These are phyloP conservation scores for Mycena chlorophos DNA, from an alignment of 768 basidiomycete species.

Conservation along the genomic window DNA sequence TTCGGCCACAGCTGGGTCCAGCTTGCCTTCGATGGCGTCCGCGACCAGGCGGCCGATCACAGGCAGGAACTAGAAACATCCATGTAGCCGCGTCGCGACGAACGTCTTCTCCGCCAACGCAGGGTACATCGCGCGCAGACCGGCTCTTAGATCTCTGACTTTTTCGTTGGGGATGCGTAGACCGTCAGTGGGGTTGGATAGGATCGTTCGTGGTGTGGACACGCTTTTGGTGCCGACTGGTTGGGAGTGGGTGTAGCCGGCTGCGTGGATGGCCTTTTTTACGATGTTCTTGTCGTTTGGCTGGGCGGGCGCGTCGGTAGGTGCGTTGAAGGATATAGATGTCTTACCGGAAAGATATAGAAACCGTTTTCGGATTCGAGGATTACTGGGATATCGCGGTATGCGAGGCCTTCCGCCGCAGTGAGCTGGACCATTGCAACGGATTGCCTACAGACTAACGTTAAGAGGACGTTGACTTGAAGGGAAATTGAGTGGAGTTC, in stretches of 20 bases:
- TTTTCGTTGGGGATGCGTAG: conserved; percentile 64
- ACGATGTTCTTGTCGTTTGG: conserved; percentile 68
- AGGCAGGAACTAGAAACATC: conserved; percentile 71
- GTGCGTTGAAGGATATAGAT: background rate
- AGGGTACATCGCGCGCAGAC: conserved; percentile 67
- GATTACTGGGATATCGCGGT: conserved; percentile 65
- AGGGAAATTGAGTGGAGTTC: background rate
- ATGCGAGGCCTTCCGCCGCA: conserved; percentile 61
- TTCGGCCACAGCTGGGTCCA: conserved; percentile 48
- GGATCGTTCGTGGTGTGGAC: conserved; percentile 77
- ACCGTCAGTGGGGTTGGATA: conserved; percentile 58
- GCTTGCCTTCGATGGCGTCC: conserved; percentile 64
- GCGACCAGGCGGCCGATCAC: conserved; percentile 77
- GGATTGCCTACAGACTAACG: conserved; percentile 56
- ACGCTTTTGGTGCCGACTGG: conserved; percentile 36
- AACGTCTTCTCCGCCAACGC: conserved; percentile 75
- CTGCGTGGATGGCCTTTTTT: conserved; percentile 76
- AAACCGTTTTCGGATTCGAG: conserved; percentile 73
- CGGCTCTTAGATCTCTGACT: conserved; percentile 49
- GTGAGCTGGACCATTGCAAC: conserved; percentile 76
- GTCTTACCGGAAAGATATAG: conserved; percentile 79
- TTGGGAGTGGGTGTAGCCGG: conserved; percentile 66
- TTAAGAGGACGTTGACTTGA: conserved; percentile 1
- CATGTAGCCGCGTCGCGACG: conserved; percentile 61
- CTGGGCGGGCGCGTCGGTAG: conserved; percentile 34